These are phyloP conservation scores for Coemansia furcata DNA, from an alignment of 192 early-diverging fungal genomes.

Conservation along the genomic window DNA sequence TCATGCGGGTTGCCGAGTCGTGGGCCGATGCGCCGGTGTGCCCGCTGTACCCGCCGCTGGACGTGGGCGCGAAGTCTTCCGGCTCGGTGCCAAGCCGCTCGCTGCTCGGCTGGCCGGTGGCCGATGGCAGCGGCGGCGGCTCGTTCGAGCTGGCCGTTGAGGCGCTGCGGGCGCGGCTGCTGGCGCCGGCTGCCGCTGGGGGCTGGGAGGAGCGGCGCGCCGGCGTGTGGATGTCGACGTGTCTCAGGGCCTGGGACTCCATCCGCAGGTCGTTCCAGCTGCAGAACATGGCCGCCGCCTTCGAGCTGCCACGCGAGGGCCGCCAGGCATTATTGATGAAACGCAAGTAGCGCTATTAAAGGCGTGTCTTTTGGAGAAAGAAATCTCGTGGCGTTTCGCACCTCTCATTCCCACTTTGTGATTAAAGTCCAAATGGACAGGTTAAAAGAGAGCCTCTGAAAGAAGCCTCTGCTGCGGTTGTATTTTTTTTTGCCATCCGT, in stretches of 20 bases:
- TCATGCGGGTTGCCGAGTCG: conserved; percentile 10
- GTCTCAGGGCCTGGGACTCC: conserved; percentile 35
- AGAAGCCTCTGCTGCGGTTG: too few relatives aligned
- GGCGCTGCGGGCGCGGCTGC: neutral
- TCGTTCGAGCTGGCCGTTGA: conserved; percentile 11
- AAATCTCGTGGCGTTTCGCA: neutral
- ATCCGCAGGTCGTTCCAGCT: conserved; percentile 35
- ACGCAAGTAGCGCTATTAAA: neutral
- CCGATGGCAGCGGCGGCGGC: too few relatives aligned
- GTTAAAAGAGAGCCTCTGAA: too few relatives aligned
- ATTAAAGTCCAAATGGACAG: too few relatives aligned
- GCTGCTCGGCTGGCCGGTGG: neutral
- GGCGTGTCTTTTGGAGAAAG: neutral
- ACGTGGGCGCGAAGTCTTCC: neutral
- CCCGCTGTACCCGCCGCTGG: conserved; percentile 7
- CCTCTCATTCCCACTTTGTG: too few relatives aligned
- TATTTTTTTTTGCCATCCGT: neutral
- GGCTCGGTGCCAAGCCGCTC: neutral
- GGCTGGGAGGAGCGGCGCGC: conserved; percentile 2
- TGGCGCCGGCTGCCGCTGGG: neutral
- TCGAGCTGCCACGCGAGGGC: neutral
- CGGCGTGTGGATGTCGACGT: conserved; percentile 26
- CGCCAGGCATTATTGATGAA: neutral
- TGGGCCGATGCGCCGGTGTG: neutral
- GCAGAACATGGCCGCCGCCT: neutral